Evolutionary conservation across 192 early-diverging fungal species (phyloP).

Genomic region (Spizellomyces sp.): DNA sequence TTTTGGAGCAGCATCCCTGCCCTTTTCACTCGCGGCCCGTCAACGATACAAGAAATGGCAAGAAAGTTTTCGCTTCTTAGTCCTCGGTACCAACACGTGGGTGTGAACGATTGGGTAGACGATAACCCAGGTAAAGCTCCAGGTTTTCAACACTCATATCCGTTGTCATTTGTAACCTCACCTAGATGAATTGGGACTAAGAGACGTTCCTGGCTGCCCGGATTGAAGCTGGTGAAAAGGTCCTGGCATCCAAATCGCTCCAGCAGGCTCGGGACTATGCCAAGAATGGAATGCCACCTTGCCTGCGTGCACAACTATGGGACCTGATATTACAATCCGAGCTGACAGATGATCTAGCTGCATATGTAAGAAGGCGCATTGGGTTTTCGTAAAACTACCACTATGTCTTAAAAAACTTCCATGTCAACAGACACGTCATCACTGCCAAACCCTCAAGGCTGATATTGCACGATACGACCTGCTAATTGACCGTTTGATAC

Average conservation of each 20-base stretch:
- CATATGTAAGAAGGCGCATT: no score
- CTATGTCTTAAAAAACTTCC: background rate
- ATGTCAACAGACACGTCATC: conserved; percentile 27
- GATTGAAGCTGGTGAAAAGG: conserved; percentile 25
- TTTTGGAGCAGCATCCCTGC: conserved; percentile 34
- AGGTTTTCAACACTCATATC: background rate
- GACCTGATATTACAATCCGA: conserved; percentile 49
- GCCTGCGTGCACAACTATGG: conserved; percentile 46
- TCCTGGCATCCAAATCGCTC: conserved; percentile 17
- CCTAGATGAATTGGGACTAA: background rate
- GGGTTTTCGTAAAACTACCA: no score
- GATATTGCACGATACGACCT: conserved; percentile 42
- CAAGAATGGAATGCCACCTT: conserved; percentile 45
- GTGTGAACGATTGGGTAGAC: conserved; percentile 26
- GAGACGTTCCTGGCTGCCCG: conserved; percentile 32
- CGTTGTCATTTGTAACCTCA: conserved; percentile 1
- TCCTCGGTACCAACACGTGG: conserved; percentile 29
- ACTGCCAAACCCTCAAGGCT: conserved; percentile 38
- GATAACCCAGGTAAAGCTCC: conserved; percentile 8
- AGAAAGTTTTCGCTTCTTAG: conserved; percentile 33
- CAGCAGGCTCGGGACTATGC: conserved; percentile 31
- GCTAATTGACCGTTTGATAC: conserved; percentile 48
- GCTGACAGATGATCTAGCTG: conserved; percentile 12
- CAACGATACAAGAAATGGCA: conserved; percentile 31
- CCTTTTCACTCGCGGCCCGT: conserved; percentile 3